A percentile compares a stretch with the other conserved stretches of the same genome.
Conservation (phyloP, 441 rosid genomes). For the Sinapis alba region DNA sequence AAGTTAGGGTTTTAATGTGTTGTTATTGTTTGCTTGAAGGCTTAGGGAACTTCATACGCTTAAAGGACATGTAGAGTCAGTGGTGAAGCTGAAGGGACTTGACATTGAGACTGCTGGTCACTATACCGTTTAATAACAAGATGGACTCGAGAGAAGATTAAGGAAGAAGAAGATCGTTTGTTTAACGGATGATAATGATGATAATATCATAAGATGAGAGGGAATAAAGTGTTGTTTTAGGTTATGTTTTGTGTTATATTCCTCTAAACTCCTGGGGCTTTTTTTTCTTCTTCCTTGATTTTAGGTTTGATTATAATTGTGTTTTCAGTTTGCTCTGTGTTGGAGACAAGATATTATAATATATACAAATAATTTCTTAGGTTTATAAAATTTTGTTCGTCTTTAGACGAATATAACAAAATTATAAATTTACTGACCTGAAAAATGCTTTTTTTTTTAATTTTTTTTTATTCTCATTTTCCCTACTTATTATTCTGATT, state of each 20-base stretch:
- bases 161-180: constrained; percentile 26
- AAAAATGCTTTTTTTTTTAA: neutral
- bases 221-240: constrained; percentile 8
- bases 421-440: neutral
- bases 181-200: constrained; percentile 33
- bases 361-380: neutral
- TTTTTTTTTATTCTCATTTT: neutral
- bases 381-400: neutral
- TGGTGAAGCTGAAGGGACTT: constrained; percentile 92
- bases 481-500: neutral
- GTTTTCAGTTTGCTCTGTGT: constrained; percentile 11
- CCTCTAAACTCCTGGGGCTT: constrained; percentile 9
- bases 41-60: constrained; percentile 93
- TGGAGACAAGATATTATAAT: neutral
- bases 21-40: constrained; percentile 41
- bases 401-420: neutral
- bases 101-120: constrained; percentile 97
- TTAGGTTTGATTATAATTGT: constrained; percentile 16
- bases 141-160: constrained; percentile 6
- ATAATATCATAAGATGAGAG: constrained; percentile 30
- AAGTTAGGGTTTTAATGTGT: constrained; percentile 8
- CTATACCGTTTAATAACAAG: constrained; percentile 66
- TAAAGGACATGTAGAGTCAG: constrained; percentile 96
- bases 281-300: neutral
- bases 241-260: constrained; percentile 11